Base-by-base conservation (phyloP, 2,329 filamentous ascomycete species). In the Myotisia sp. region DNA sequence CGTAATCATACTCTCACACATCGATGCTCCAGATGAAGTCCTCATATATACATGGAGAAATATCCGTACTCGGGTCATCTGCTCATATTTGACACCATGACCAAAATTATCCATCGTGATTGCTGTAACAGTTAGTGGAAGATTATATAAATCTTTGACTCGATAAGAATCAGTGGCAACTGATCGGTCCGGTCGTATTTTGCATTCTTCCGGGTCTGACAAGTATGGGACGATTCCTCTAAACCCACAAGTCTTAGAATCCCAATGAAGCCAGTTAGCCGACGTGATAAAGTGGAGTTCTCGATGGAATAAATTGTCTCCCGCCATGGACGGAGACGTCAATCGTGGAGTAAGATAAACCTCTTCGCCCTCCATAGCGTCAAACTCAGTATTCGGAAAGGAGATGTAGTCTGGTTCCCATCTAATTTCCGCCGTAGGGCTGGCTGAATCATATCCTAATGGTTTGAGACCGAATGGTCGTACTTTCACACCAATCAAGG, bases 181-280 rank as follows among this genome's bases (percentile, higher is more conserved):
- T n/a, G n/a, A n/a, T n/a, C n/a, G n/a, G 19, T 37, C 33, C 6
- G 20, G 19, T 12, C 35, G 17, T 7, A 37, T 5, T 8, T 29
- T 19, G 8, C 27, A 34, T 13, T 37, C 22, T 19, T 19, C 16
- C n/a, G n/a, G 9, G 16, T 42, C 37, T 24, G 43, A 45, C 27
- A 33, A 43, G 22, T 39, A 40, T 20, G 47, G 47, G n/a, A 50
- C 40, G 12, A 41, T 35, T 21, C 47, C 48, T 29, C 13, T 34
- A 26, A 49, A 50, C 9, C 37, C 29, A 2, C 27, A 18, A 10
- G 26, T 24, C 3, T 29, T 21, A n/a, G 33, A 6, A 26, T 47
- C 37, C 46, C 45, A 50, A n/a, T 17, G 20, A 33, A 50, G 39
- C 47, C 46, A 50, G 16, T n/a, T 9, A 21, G 42, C 20, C 13